Percentiles rank a stretch among this genome's conserved stretches.
Evolutionary conservation across 257 asterid genomes (phyloP).

Genomic region (Capsicum rhomboideum): DNA sequence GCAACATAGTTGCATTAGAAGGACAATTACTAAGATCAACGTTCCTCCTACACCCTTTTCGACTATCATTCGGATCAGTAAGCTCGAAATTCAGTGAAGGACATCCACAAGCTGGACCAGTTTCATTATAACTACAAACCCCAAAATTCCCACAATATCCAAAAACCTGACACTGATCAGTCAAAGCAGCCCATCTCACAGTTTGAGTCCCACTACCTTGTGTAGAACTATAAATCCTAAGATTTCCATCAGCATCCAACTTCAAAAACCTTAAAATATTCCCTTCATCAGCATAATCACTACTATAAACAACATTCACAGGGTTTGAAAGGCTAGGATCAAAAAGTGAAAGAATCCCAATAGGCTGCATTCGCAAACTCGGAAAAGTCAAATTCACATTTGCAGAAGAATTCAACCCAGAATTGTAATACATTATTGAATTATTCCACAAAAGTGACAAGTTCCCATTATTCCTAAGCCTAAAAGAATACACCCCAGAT

Average conservation of each 20-base stretch:
- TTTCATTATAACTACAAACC: conserved; percentile 60
- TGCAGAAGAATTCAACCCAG: conserved; percentile 51
- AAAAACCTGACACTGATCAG: conserved; percentile 71
- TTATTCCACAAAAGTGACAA: conserved; percentile 59
- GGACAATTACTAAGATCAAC: conserved; percentile 48
- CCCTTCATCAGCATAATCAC: conserved; percentile 57
- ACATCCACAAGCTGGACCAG: conserved; percentile 56
- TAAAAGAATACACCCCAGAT: conserved; percentile 52
- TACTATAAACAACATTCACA: conserved; percentile 44
- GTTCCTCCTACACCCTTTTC: conserved; percentile 69
- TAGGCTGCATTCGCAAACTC: conserved; percentile 27
- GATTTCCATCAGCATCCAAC: conserved; percentile 69
- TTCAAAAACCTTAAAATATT: conserved; percentile 45
- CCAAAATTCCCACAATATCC: conserved; percentile 83
- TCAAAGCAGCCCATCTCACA: conserved; percentile 70
- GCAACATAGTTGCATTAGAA: conserved; percentile 45
- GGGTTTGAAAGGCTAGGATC: conserved; percentile 34
- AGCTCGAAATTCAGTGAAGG: conserved; percentile 61
- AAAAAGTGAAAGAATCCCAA: conserved; percentile 46
- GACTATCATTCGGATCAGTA: conserved; percentile 35
- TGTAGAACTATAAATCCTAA: conserved; percentile 55
- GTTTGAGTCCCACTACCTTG: conserved; percentile 35
- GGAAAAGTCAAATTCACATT: conserved; percentile 35
- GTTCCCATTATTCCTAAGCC: conserved; percentile 36
- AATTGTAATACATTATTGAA: conserved; percentile 44